Evolutionary conservation across 164 flowering plant genomes (phyloP).

Genomic region (Aristolochia contorta): DNA sequence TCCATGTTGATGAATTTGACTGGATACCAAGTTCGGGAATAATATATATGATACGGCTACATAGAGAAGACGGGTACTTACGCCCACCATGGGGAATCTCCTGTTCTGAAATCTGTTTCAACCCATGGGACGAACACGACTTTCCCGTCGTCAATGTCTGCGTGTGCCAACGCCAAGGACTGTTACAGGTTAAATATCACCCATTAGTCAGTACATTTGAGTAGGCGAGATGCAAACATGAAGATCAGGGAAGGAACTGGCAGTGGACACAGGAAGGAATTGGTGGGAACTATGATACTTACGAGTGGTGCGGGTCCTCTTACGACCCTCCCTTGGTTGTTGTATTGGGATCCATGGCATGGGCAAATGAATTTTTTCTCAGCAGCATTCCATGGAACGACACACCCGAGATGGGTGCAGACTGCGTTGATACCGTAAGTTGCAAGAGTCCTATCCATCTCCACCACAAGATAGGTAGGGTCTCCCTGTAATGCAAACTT

Average conservation of each 20-base stretch:
- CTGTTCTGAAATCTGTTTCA: constrained; percentile 96
- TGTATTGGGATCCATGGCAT: constrained; percentile 96
- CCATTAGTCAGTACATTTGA: neutral
- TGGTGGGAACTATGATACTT: constrained; percentile 14
- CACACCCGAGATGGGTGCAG: constrained; percentile 96
- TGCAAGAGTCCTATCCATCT: constrained; percentile 71
- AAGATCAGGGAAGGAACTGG: neutral
- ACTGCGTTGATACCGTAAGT: constrained; percentile 90
- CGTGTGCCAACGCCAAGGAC: constrained; percentile 89
- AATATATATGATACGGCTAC: too few relatives aligned
- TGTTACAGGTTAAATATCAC: constrained; percentile 18
- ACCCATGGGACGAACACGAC: constrained; percentile 88
- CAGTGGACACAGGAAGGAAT: neutral
- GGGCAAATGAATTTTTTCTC: constrained; percentile 91
- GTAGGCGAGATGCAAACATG: neutral
- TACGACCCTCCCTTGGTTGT: constrained; percentile 81
- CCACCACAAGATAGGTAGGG: constrained; percentile 90
- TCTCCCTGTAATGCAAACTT: constrained; percentile 56
- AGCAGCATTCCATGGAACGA: constrained; percentile 72
- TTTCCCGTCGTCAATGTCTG: constrained; percentile 73
- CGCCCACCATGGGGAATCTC: constrained; percentile 92
- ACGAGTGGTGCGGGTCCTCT: constrained; percentile 97
- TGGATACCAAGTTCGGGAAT: too few relatives aligned
- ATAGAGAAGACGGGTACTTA: constrained; percentile 7
- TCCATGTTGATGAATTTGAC: too few relatives aligned